Percentiles rank a stretch among this genome's conserved stretches.
phyloP scores from a whole-genome alignment of 495 filamentous ascomycete genomes.

The Rhizodiscina lignyota region DNA sequence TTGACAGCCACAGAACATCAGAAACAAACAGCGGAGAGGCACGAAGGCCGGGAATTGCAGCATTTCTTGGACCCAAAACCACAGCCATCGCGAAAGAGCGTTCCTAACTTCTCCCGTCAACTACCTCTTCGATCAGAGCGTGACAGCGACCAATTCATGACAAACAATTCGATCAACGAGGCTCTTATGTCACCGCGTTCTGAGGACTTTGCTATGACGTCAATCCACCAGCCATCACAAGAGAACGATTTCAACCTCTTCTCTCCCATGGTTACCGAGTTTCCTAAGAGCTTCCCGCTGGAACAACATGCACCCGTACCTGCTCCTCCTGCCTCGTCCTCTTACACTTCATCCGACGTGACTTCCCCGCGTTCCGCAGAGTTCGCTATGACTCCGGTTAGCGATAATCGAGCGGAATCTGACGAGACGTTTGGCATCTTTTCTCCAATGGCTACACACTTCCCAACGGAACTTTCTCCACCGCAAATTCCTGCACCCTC shows the following conservation, averaged over 20 bases:
- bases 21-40: background rate
- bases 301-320: too few species aligned
- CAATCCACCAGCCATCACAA: too few species aligned
- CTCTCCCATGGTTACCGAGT: slow-evolving; percentile 7
- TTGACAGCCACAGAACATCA: slow-evolving; percentile 7
- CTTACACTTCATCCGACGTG: too few species aligned
- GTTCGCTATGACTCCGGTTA: too few species aligned
- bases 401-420: background rate
- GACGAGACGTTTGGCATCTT: background rate
- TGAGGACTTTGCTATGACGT: slow-evolving; percentile 20
- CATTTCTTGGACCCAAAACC: background rate
- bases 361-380: too few species aligned
- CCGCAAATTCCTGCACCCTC: too few species aligned
- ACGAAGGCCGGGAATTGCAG: background rate
- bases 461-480: background rate
- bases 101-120: slow-evolving; percentile 16
- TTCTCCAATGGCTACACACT: background rate
- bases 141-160: slow-evolving; percentile 1
- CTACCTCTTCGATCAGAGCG: slow-evolving; percentile 5
- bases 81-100: background rate
- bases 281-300: slow-evolving; percentile 10
- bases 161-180: too few species aligned
- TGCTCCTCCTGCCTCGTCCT: too few species aligned
- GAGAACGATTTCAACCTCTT: slow-evolving; percentile 13
- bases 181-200: too few species aligned